Conservation (phyloP, 257 asterid genomes). For the Galeopsis tetrahit region DNA sequence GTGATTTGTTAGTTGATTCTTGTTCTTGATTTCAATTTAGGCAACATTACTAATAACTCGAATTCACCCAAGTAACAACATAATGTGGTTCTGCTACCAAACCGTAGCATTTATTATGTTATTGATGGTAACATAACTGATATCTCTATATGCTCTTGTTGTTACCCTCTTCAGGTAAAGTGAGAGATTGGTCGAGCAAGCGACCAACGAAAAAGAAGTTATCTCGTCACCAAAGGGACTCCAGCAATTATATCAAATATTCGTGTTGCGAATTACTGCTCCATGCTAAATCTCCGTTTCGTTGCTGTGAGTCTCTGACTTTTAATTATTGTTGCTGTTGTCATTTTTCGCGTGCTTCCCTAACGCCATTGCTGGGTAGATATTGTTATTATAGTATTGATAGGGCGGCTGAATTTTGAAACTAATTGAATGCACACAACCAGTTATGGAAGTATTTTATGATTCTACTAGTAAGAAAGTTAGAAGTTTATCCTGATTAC, state of each 20-base stretch:
- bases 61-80: too few relatives aligned
- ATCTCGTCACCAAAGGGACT: slow-evolving; percentile 2
- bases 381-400: background rate
- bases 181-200: background rate
- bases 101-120: too few relatives aligned
- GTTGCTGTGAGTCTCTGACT: slow-evolving; percentile 31
- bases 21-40: background rate
- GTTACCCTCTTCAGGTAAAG: slow-evolving; percentile 18
- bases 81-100: too few relatives aligned
- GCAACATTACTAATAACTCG: too few relatives aligned
- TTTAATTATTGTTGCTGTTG: background rate
- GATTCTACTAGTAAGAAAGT: background rate
- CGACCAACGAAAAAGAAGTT: background rate
- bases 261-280: background rate
- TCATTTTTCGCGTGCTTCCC: background rate
- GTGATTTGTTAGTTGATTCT: background rate
- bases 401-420: background rate
- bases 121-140: too few relatives aligned
- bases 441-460: background rate
- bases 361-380: background rate
- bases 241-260: slow-evolving; percentile 11
- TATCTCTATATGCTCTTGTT: background rate
- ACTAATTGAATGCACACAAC: background rate
- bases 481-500: background rate
- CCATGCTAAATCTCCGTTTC: slow-evolving; percentile 35